Base-by-base conservation (phyloP, 805 yeast genomes). In the Lachancea sp. region DNA sequence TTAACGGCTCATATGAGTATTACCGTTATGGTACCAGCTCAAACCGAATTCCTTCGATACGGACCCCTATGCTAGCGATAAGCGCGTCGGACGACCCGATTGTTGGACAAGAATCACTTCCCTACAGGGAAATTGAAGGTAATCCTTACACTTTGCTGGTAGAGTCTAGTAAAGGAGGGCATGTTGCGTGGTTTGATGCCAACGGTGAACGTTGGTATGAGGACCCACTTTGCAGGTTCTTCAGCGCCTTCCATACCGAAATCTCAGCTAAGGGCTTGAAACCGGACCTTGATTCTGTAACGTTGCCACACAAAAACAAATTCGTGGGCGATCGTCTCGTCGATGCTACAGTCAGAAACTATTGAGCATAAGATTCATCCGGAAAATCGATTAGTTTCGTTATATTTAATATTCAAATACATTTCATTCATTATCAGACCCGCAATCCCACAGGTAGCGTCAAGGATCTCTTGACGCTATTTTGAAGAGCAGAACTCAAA, bases 161-260 rank as follows among this genome's bases (percentile, higher is more conserved):
- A 4, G 74, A 79, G 47, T 82, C 90, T 6, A 71, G 74, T 35
- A 69, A 75, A 42, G 95, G 95, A 6, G 95, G 95, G 1, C 95
- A 86, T 63, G 71, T 86, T 44, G 93, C 86, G n/a, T 86, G 83
- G 82, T 86, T 79, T 49, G 70, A 74, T 51, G 64, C 70, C 39
- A 66, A 72, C 20, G 83, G 84, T 20, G 69, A 70, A 35, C 75
- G 88, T 54, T 87, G 95, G 95, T 78, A 73, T 52, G 64, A 77
- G 3, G 66, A 68, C 7, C 82, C 82, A 20, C 48, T 79, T 35
- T 62, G 77, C 20, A 65, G 67, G 46, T 70, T 74, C 50, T 59
- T 76, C 48, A 51, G 54, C 26, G 58, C 64, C 3, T 60, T 70
- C 42, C 60, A 71, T 38, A 50, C 52, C 3, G 51, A 60, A 15